A percentile compares a stretch with the other conserved stretches of the same genome.
These are phyloP conservation scores for Dalbergia cochinchinensis DNA, from an alignment of 306 rosid genomes.

Conservation along the genomic window DNA sequence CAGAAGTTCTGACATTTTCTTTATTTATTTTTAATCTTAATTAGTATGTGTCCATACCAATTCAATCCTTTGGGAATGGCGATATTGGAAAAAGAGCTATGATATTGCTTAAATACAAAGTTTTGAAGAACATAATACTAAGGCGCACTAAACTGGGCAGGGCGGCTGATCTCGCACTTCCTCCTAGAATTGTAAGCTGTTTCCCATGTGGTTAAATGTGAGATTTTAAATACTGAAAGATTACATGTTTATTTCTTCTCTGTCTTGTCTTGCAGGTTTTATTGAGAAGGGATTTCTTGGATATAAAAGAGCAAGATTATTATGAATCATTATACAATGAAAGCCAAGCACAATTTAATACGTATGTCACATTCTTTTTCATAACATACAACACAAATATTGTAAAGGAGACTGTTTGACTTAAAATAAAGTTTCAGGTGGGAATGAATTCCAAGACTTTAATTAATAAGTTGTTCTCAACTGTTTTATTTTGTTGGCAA, in stretches of 20 bases:
- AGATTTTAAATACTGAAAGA: slow-evolving; percentile 10
- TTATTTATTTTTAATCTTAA: slow-evolving; percentile 42
- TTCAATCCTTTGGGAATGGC: slow-evolving; percentile 54
- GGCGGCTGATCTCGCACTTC: slow-evolving; percentile 95
- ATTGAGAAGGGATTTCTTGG: slow-evolving; percentile 79
- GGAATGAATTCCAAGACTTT: slow-evolving; percentile 13
- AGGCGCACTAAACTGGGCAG: slow-evolving; percentile 93
- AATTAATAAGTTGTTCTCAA: background rate
- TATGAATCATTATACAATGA: slow-evolving; percentile 88
- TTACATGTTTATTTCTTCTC: slow-evolving; percentile 29
- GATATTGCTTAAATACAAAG: slow-evolving; percentile 79
- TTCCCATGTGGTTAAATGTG: slow-evolving; percentile 25
- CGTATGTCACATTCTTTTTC: slow-evolving; percentile 59
- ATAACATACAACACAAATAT: slow-evolving; percentile 8
- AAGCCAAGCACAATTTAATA: slow-evolving; percentile 84
- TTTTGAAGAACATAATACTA: slow-evolving; percentile 73
- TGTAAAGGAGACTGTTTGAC: slow-evolving; percentile 15
- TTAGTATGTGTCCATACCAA: slow-evolving; percentile 76
- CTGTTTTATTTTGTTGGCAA: slow-evolving; percentile 9
- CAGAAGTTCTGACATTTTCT: slow-evolving; percentile 33
- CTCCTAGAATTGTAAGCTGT: slow-evolving; percentile 88
- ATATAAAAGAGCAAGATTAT: slow-evolving; percentile 82
- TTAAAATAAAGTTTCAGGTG: background rate
- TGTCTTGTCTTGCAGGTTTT: slow-evolving; percentile 65
- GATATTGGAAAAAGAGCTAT: slow-evolving; percentile 67